Evolutionary conservation across 2,329 filamentous ascomycete genomes (phyloP).

Genomic region (Chalaropsis thielavioides): DNA sequence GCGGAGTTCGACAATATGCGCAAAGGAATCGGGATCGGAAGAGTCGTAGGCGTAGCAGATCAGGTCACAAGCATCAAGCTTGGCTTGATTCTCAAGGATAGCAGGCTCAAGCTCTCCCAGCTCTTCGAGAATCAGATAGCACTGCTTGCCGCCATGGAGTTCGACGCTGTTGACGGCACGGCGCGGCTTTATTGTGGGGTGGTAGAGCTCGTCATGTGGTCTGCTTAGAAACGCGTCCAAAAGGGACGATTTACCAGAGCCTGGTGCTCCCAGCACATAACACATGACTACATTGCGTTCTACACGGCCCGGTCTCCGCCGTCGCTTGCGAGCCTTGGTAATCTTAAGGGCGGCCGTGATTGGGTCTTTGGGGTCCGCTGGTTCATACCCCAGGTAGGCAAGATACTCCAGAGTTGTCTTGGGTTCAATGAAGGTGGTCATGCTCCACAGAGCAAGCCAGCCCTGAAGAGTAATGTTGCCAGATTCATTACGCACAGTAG

Average conservation of each 20-base stretch:
- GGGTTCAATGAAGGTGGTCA: slow-evolving; percentile 95
- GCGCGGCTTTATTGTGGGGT: slow-evolving; percentile 87
- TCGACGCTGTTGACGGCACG: slow-evolving; percentile 94
- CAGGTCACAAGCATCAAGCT: slow-evolving; percentile 83
- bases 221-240: slow-evolving; percentile 84
- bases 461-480: slow-evolving; percentile 92
- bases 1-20: slow-evolving; percentile 72
- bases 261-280: slow-evolving; percentile 74
- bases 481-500: slow-evolving; percentile 86
- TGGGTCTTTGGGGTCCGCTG: slow-evolving; percentile 56
- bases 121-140: slow-evolving; percentile 90
- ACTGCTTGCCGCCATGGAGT: slow-evolving; percentile 87
- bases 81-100: slow-evolving; percentile 79
- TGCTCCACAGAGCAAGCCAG: slow-evolving; percentile 98
- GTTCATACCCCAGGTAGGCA: slow-evolving; percentile 89
- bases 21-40: slow-evolving; percentile 88
- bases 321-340: slow-evolving; percentile 78
- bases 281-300: slow-evolving; percentile 91
- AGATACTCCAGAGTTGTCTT: slow-evolving; percentile 93
- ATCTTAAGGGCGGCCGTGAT: slow-evolving; percentile 79
- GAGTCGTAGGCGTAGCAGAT: slow-evolving; percentile 96
- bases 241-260: slow-evolving; percentile 80
- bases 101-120: slow-evolving; percentile 91
- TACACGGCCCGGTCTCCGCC: slow-evolving; percentile 66
- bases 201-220: slow-evolving; percentile 70